Evolutionary conservation across 1,139 yeast genomes (phyloP).

Genomic region (Candida gigantensis): DNA sequence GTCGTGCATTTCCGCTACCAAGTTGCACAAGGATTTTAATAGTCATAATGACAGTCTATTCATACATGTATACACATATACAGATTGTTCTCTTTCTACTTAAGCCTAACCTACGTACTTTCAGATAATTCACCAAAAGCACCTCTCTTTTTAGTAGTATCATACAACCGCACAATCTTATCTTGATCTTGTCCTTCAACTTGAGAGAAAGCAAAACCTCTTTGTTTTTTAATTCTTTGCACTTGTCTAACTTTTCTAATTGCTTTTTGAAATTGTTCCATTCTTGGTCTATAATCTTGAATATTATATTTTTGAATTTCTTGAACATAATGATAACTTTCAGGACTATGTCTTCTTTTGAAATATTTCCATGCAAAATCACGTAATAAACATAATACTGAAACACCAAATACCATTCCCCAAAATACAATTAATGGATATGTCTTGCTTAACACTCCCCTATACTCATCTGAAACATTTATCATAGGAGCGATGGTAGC

Average conservation of each 20-base stretch:
- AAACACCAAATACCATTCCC: constrained; percentile 77
- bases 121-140: constrained; percentile 49
- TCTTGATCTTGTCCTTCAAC: constrained; percentile 93
- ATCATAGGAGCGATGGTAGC: constrained; percentile 82
- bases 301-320: constrained; percentile 95
- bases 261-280: constrained; percentile 96
- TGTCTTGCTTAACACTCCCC: constrained; percentile 74
- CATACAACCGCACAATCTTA: constrained; percentile 87
- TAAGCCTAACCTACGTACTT: constrained; percentile 9
- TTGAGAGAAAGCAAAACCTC: constrained; percentile 98
- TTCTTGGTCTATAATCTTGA: constrained; percentile 90
- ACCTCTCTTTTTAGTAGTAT: constrained; percentile 75
- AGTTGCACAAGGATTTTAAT: no score
- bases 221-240: constrained; percentile 95
- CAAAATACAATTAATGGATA: constrained; percentile 83
- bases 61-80: no score
- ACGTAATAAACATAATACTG: constrained; percentile 75
- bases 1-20: no score
- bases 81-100: no score
- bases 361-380: constrained; percentile 95
- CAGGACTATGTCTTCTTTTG: constrained; percentile 88
- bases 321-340: constrained; percentile 91
- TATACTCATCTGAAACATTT: constrained; percentile 80
- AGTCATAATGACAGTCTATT: no score
- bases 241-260: constrained; percentile 97